Evolutionary conservation across 176 grass and related monocot genomes (phyloP).

Genomic region (Aechmea fasciata): DNA sequence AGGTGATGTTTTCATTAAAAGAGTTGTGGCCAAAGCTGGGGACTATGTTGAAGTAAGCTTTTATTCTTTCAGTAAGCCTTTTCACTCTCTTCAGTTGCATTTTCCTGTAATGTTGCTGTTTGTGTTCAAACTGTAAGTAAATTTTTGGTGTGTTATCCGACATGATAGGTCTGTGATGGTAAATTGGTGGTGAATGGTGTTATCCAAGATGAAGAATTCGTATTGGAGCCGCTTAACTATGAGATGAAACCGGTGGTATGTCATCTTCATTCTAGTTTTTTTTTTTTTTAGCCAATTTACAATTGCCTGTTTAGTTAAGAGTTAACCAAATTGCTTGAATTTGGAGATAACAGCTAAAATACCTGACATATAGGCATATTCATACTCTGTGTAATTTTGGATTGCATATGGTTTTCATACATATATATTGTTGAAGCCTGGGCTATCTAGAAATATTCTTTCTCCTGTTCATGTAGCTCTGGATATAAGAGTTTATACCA

Average conservation of each 20-base stretch:
- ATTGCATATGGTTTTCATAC: too few relatives aligned
- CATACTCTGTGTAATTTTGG: too few relatives aligned
- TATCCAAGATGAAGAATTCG: slow-evolving; percentile 70
- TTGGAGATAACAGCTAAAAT: not conserved
- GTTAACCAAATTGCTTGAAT: not conserved
- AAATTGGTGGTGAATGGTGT: slow-evolving; percentile 70
- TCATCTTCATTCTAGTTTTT: not conserved
- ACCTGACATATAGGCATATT: not conserved
- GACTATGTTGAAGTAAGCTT: slow-evolving; percentile 88
- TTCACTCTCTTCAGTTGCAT: slow-evolving; percentile 7
- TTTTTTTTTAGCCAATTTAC: not conserved
- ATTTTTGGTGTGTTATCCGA: not conserved
- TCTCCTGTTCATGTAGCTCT: too few relatives aligned
- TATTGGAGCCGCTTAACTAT: slow-evolving; percentile 75
- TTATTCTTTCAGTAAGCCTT: slow-evolving; percentile 33
- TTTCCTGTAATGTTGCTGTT: slow-evolving; percentile 2
- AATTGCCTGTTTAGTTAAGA: too few relatives aligned
- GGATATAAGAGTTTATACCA: too few relatives aligned
- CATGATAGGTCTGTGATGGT: slow-evolving; percentile 63
- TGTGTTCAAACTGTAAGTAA: slow-evolving; percentile 18
- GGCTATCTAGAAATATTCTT: too few relatives aligned
- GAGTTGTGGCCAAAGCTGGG: slow-evolving; percentile 79
- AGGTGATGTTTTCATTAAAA: slow-evolving; percentile 93
- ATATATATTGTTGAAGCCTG: too few relatives aligned
- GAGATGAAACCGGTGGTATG: slow-evolving; percentile 64